Base-by-base conservation (phyloP, 1,284 basidiomycete species). In the Leccinum pseudoinsigne region DNA sequence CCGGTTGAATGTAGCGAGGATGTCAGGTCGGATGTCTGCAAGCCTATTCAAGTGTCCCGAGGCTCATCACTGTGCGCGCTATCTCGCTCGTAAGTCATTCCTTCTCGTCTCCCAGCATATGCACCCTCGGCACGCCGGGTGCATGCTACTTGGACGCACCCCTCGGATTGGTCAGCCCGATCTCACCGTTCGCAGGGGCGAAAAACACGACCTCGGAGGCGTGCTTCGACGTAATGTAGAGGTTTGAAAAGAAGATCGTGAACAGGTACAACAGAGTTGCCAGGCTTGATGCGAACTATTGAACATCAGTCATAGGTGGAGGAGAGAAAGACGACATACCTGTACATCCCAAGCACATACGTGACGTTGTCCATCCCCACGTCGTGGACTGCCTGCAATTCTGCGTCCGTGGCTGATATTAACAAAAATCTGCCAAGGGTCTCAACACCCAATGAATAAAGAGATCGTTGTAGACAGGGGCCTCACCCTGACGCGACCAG, bases 351-450 rank as follows among this genome's bases (percentile, higher is more conserved):
- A 8, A 95, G 80, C 53, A 91, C 82, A 71, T 96, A 96, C 0
- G 93, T 93, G 67, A 95, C 93, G 72, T 95, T 92, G 73, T 95
- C 94, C 85, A 95, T 90, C 57, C 84, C 89, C 42, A 81, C 79
- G 23, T 84, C 83, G 68, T 92, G 81, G 12, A 89, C 86, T 66
- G 83, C 89, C 45, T 82, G 71, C 50, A 96, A 79, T 74, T 97
- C 93, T 77, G 96, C 94, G 73, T 97, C 93, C 0, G 95, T 97
- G 0, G 89, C 94, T 12, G 91, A 92, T 84, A 96, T 94, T 81
- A 97, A 97, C 11, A 94, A 78, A 2, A 93, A 71, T 4, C 90
- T 85, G 42, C 1, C 28, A 42, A 26, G 23, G 2, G 34, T 59
- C 36, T 61, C 36, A 64, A 38, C 21, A 21, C 11, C 21, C 18